Conservation (phyloP, 805 yeast genomes). For the Lachancea kluyveri region DNA sequence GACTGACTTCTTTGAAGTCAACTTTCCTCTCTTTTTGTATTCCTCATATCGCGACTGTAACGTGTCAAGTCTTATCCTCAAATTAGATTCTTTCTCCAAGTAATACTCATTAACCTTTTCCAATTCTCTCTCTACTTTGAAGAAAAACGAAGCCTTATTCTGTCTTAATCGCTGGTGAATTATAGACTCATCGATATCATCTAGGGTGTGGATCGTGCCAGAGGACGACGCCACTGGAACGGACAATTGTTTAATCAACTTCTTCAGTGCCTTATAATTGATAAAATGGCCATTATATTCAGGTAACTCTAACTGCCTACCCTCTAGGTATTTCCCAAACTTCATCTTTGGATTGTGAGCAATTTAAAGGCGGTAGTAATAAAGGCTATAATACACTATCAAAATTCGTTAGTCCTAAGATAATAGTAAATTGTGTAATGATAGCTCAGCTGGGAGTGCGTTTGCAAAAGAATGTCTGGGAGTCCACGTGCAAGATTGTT, state of each 20-base stretch:
- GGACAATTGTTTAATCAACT: conserved; percentile 79
- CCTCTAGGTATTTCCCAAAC: conserved; percentile 92
- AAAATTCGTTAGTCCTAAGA: neutral
- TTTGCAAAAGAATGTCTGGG: too few species aligned
- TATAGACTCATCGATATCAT: conserved; percentile 34
- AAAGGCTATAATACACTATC: neutral
- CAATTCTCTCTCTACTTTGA: conserved; percentile 86
- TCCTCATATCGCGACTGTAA: conserved; percentile 65
- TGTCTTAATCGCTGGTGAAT: conserved; percentile 63
- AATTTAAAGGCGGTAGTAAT: neutral
- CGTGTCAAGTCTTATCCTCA: conserved; percentile 72
- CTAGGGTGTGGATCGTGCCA: conserved; percentile 25
- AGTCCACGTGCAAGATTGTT: too few species aligned
- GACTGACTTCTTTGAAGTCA: conserved; percentile 58
- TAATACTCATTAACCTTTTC: conserved; percentile 94
- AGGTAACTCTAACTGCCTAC: conserved; percentile 89
- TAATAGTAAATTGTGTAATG: neutral
- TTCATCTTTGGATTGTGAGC: conserved; percentile 55
- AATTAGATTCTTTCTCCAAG: conserved; percentile 82
- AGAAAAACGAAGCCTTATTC: conserved; percentile 81
- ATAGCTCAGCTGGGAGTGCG: too few species aligned
- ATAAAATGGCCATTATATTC: conserved; percentile 93
- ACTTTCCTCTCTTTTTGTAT: conserved; percentile 36
- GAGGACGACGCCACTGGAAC: conserved; percentile 29
- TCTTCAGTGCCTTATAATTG: conserved; percentile 88